Conservation (phyloP, 169 alveolate genomes). For the Perkinsus chesapeaki region DNA sequence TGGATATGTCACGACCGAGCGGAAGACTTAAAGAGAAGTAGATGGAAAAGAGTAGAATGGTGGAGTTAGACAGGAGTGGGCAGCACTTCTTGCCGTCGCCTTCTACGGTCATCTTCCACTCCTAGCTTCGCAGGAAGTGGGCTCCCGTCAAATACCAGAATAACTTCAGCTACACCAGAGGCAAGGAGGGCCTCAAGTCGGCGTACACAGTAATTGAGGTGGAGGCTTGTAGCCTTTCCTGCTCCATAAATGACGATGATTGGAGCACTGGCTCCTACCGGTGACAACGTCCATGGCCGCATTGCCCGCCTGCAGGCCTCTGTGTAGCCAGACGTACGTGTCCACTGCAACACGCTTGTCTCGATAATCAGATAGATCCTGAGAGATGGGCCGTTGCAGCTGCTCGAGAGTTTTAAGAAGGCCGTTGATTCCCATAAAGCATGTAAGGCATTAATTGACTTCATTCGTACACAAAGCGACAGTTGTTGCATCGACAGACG, state of each 20-base stretch:
- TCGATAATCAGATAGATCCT: neutral
- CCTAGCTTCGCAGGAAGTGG: slow-evolving; percentile 59
- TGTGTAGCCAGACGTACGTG: neutral
- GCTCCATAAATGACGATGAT: neutral
- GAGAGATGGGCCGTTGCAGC: neutral
- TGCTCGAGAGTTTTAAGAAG: neutral
- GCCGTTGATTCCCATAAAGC: neutral
- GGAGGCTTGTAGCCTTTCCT: neutral
- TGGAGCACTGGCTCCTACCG: too few relatives aligned
- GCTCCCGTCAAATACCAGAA: slow-evolving; percentile 60
- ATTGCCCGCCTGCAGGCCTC: neutral
- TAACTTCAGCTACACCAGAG: slow-evolving; percentile 7
- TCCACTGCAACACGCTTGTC: neutral
- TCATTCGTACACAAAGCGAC: neutral
- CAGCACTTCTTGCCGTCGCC: slow-evolving; percentile 52
- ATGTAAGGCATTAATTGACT: neutral
- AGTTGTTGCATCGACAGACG: neutral
- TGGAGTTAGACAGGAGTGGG: slow-evolving; percentile 48
- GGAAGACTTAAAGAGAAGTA: neutral
- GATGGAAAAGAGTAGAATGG: too few relatives aligned
- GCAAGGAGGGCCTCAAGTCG: neutral
- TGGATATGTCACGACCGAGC: neutral
- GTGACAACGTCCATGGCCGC: neutral
- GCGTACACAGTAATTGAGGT: neutral
- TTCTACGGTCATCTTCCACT: slow-evolving; percentile 46